Evolutionary conservation across 257 asterid species (phyloP).

Genomic region (Paraleonurus japonicus): DNA sequence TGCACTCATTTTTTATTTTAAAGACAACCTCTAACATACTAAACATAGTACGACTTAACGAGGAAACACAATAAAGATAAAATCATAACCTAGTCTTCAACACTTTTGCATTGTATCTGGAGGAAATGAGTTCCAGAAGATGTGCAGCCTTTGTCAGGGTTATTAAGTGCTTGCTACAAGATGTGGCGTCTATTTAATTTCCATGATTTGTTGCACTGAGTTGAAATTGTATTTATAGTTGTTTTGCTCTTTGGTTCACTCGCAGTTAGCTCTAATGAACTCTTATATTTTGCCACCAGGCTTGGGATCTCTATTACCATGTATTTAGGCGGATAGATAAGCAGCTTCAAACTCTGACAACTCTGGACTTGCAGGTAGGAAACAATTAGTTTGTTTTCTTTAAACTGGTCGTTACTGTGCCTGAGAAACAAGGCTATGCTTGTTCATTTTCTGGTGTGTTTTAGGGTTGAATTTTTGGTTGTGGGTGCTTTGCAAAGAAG

Average conservation of each 20-base stretch:
- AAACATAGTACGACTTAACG: neutral
- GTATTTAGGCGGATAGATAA: conserved; percentile 93
- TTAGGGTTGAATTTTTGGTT: neutral
- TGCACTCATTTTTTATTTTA: too few relatives aligned
- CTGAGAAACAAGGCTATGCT: neutral
- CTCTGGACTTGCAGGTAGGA: conserved; percentile 94
- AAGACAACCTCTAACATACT: neutral
- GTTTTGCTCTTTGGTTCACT: neutral
- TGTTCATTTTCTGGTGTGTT: too few relatives aligned
- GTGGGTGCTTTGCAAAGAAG: neutral
- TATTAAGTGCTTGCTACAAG: conserved; percentile 6
- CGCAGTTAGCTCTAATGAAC: conserved; percentile 22
- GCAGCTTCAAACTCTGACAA: conserved; percentile 92
- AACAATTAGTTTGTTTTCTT: conserved; percentile 10
- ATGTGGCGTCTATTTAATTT: neutral
- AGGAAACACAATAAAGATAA: neutral
- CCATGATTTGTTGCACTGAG: conserved; percentile 14
- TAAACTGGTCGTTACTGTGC: conserved; percentile 20
- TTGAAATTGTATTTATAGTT: conserved; percentile 17
- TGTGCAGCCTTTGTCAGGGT: neutral
- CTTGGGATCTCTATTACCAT: conserved; percentile 98
- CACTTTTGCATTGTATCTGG: neutral
- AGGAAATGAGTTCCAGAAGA: neutral
- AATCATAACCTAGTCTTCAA: neutral
- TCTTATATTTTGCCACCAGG: conserved; percentile 45